Evolutionary conservation across 352 stramenopile species (phyloP).

Genomic region (Pythium phragmitis): DNA sequence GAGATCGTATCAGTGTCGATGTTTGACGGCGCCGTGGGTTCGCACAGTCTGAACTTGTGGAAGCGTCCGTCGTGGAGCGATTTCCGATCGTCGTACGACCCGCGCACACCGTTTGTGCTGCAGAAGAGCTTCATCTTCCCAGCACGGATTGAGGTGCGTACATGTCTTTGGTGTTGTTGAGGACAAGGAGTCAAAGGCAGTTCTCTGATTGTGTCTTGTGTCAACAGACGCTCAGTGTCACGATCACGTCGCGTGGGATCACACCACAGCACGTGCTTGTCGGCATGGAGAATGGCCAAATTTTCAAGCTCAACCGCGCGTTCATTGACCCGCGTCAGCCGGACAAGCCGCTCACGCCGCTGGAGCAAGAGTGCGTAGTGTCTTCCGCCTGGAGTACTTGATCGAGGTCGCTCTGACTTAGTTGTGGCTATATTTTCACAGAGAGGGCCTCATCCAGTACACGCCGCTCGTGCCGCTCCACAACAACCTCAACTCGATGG

Average conservation of each 20-base stretch:
- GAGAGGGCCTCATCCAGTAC: constrained; percentile 88
- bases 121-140: constrained; percentile 95
- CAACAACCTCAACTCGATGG: constrained; percentile 77
- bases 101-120: constrained; percentile 88
- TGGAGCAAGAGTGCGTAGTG: constrained; percentile 56
- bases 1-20: constrained; percentile 87
- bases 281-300: constrained; percentile 90
- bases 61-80: constrained; percentile 88
- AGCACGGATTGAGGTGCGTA: constrained; percentile 74
- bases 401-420: background rate
- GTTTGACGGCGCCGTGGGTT: constrained; percentile 96
- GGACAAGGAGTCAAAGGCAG: background rate
- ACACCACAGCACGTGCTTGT: constrained; percentile 93
- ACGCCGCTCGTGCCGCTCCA: constrained; percentile 88
- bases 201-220: background rate
- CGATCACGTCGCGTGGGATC: constrained; percentile 93
- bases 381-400: background rate
- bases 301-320: constrained; percentile 91
- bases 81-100: constrained; percentile 92
- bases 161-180: background rate
- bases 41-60: constrained; percentile 94
- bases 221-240: constrained; percentile 87
- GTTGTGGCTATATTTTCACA: constrained; percentile 9
- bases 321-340: constrained; percentile 94
- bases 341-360: constrained; percentile 85